A percentile compares a stretch with the other conserved stretches of the same genome.
phyloP scores from a whole-genome alignment of 1,139 yeast genomes.

The Geotrichum bryndzae region DNA sequence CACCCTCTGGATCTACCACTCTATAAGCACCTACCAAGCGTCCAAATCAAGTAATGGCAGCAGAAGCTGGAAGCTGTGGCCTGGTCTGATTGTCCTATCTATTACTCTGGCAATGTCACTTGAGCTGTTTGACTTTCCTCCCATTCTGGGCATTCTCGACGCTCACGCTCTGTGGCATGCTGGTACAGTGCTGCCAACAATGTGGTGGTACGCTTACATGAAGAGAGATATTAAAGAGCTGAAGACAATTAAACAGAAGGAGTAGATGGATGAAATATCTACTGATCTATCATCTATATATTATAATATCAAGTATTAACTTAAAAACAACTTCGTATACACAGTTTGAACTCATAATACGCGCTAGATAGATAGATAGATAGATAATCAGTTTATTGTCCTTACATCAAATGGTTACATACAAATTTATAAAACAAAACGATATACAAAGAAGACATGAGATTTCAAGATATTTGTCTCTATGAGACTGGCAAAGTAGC shows the following conservation, averaged over 20 bases:
- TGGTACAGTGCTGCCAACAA: slow-evolving; percentile 37
- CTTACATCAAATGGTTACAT: not conserved
- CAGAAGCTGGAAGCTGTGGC: slow-evolving; percentile 44
- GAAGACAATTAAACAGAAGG: slow-evolving; percentile 11
- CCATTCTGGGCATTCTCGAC: slow-evolving; percentile 59
- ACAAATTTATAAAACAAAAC: not conserved
- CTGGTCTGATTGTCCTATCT: slow-evolving; percentile 46
- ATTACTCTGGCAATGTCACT: slow-evolving; percentile 72
- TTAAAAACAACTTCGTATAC: no score
- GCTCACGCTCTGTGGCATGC: slow-evolving; percentile 93
- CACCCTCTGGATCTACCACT: slow-evolving; percentile 42
- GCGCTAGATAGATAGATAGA: not conserved
- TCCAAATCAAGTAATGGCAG: slow-evolving; percentile 1
- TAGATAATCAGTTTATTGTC: not conserved
- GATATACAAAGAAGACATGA: not conserved
- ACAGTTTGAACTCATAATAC: no score
- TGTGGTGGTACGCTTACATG: slow-evolving; percentile 39
- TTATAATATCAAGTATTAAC: not conserved
- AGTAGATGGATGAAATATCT: not conserved
- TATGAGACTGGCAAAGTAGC: not conserved
- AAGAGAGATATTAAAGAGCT: slow-evolving; percentile 28
- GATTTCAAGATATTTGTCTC: not conserved
- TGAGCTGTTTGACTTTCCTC: slow-evolving; percentile 87
- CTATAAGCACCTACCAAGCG: slow-evolving; percentile 23
- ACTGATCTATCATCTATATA: not conserved